Conservation (phyloP, 345 rosid genomes). For the Mercurialis annua region DNA sequence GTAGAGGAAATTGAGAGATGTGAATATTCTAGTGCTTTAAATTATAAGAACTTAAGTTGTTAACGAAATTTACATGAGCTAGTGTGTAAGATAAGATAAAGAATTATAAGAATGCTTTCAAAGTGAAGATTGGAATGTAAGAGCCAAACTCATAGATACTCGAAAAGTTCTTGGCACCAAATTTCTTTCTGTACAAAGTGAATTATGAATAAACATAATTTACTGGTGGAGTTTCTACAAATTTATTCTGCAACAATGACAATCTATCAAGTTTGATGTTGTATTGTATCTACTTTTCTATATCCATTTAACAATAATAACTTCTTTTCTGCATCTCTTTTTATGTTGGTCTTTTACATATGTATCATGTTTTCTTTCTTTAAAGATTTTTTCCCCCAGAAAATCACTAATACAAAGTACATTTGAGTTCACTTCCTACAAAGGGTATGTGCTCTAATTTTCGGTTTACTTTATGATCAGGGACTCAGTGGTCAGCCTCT, state of each 20-base stretch:
- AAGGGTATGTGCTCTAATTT: constrained; percentile 1
- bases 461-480: constrained; percentile 34
- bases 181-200: background rate
- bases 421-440: background rate
- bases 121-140: too few species aligned
- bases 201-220: background rate
- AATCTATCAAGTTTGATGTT: too few species aligned
- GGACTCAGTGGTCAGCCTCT: constrained; percentile 95
- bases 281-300: background rate
- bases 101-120: too few species aligned
- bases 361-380: too few species aligned
- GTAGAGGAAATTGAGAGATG: background rate
- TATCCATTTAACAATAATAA: background rate
- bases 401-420: background rate
- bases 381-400: too few species aligned
- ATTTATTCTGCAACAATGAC: background rate
- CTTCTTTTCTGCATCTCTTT: background rate
- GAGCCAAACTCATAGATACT: too few species aligned
- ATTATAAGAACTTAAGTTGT: background rate
- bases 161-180: too few species aligned
- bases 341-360: background rate
- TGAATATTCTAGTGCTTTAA: background rate
- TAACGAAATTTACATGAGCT: background rate
- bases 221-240: background rate
- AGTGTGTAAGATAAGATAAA: background rate